phyloP scores from a whole-genome alignment of 2,329 filamentous ascomycete species.

The Plenodomus biglobosus region DNA sequence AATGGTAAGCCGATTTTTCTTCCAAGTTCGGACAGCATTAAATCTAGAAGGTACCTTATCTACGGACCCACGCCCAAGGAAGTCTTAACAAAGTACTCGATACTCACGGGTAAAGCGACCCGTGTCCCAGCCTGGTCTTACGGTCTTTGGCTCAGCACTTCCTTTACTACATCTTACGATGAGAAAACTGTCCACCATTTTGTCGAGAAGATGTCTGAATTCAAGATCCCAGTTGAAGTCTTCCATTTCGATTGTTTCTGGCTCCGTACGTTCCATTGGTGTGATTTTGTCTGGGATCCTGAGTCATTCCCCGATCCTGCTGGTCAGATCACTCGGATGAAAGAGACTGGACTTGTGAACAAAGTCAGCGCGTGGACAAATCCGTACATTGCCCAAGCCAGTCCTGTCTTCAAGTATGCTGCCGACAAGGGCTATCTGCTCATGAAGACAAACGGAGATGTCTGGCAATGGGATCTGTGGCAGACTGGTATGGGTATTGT shows the following conservation, averaged over 20 bases:
- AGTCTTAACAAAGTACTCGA: slow-evolving; percentile 66
- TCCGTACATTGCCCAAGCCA: slow-evolving; percentile 71
- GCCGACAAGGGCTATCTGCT: slow-evolving; percentile 68
- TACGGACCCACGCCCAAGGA: slow-evolving; percentile 72
- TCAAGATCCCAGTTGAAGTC: slow-evolving; percentile 67
- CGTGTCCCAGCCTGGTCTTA: slow-evolving; percentile 73
- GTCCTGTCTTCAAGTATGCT: slow-evolving; percentile 65
- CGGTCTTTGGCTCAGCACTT: slow-evolving; percentile 75
- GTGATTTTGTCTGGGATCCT: slow-evolving; percentile 70
- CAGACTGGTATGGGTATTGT: slow-evolving; percentile 75
- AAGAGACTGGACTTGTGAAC: slow-evolving; percentile 58
- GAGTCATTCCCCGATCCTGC: slow-evolving; percentile 69
- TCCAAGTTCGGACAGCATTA: neutral
- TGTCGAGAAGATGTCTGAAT: slow-evolving; percentile 67
- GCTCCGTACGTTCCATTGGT: slow-evolving; percentile 75
- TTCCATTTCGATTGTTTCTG: slow-evolving; percentile 80
- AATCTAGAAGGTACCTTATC: slow-evolving; percentile 60
- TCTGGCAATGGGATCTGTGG: slow-evolving; percentile 79
- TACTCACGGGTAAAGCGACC: slow-evolving; percentile 66
- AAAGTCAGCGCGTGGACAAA: slow-evolving; percentile 78
- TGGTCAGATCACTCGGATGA: slow-evolving; percentile 65
- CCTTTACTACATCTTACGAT: slow-evolving; percentile 73
- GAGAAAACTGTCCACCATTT: slow-evolving; percentile 68
- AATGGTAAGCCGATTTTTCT: slow-evolving; percentile 50
- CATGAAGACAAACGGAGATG: slow-evolving; percentile 66